These are phyloP conservation scores for Arthrobotrys megalospora DNA, from an alignment of 2,329 filamentous ascomycete species.

Conservation along the genomic window DNA sequence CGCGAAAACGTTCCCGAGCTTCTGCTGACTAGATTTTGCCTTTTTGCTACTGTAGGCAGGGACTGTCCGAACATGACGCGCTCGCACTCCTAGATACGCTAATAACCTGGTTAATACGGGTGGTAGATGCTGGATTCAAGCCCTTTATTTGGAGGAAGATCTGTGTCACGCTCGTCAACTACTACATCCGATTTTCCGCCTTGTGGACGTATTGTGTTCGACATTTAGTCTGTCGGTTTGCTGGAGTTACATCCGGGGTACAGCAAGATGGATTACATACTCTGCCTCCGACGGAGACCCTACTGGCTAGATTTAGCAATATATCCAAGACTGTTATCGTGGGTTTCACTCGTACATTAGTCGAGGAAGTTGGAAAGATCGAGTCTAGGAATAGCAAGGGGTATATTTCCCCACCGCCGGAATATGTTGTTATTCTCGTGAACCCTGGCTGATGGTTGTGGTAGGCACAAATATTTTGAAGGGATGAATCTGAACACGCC, in stretches of 20 bases:
- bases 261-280: conserved; percentile 71
- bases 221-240: conserved; percentile 75
- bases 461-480: conserved; percentile 70
- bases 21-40: conserved; percentile 29
- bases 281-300: conserved; percentile 68
- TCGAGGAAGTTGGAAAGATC: conserved; percentile 78
- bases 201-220: conserved; percentile 78
- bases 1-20: not conserved
- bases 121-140: conserved; percentile 71
- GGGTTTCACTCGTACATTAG: conserved; percentile 77
- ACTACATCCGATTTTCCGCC: conserved; percentile 79
- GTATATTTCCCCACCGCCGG: conserved; percentile 66
- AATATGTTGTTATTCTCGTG: not conserved
- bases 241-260: conserved; percentile 68
- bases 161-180: conserved; percentile 82
- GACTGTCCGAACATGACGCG: conserved; percentile 74
- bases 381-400: conserved; percentile 75
- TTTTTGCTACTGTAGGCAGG: conserved; percentile 63
- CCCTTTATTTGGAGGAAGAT: conserved; percentile 80
- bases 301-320: conserved; percentile 70
- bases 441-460: conserved; percentile 5
- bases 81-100: conserved; percentile 75
- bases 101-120: conserved; percentile 75
- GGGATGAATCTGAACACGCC: conserved; percentile 72
- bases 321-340: conserved; percentile 74